Base-by-base conservation (phyloP, 2,329 filamentous ascomycete species). In the Verticillium nubilum region DNA sequence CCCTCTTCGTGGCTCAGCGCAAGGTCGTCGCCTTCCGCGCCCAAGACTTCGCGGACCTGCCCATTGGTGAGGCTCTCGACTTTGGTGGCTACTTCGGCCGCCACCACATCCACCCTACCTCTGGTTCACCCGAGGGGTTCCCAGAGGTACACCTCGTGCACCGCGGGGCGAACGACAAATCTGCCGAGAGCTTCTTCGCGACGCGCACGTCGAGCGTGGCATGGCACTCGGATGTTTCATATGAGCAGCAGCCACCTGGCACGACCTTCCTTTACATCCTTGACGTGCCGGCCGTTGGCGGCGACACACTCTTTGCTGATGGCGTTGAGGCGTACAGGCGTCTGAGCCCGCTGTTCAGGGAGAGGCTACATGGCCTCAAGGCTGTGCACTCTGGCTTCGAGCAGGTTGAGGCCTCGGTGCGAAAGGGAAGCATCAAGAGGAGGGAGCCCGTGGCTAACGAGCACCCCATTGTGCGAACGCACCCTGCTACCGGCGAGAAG, bases 171-270 rank as follows among this genome's bases (percentile, higher is more conserved):
- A 71, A 72, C 27, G 75, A 78, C 62, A 67, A 64, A 28, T 84
- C 55, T 77, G 84, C 61, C 23, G 75, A 82, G 23, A 78, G 83
- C 55, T 90, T 89, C 73, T 87, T 92, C 65, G 67, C 72, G 60
- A 84, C 85, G 54, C 83, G 89, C 25, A 93, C 90, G 3, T 94
- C 88, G 74, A 90, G 88, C 1, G 86, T 96, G 1, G 91, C 91
- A 7, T 97, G 92, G 92, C 92, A 97, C 76, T 90, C 87, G 0
- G 92, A 97, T 66, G 88, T 96, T 1, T 90, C 89, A 0, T 97
- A 96, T 70, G 93, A 97, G 77, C 78, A 84, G 65, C 92, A 97
- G 75, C 92, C 93, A 1, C 92, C 93, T 0, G 91, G 92, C 29
- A 97, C 92, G 0, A 96, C 93, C 0, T 96, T 97, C 74, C 75